Conservation (phyloP, 2,329 filamentous ascomycete species). For the Alternaria hordeiaustralica region DNA sequence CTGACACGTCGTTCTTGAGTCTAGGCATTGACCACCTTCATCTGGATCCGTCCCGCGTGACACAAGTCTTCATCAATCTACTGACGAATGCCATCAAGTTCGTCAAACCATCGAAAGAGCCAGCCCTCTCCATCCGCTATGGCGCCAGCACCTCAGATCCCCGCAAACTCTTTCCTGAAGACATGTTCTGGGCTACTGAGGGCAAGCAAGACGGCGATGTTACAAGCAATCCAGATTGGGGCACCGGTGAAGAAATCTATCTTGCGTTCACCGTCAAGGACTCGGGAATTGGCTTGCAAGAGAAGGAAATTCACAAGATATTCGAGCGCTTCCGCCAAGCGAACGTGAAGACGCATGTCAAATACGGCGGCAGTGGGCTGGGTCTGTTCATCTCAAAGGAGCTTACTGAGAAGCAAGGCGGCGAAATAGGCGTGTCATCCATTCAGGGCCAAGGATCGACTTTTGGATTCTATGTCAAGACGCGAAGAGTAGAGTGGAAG, state of each 20-base stretch:
- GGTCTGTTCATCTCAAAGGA: constrained; percentile 56
- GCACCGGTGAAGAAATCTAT: constrained; percentile 48
- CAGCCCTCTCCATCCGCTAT: constrained; percentile 48
- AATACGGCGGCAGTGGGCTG: constrained; percentile 54
- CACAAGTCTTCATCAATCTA: constrained; percentile 81
- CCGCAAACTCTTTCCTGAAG: constrained; percentile 30
- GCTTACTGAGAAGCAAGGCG: constrained; percentile 54
- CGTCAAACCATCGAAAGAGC: constrained; percentile 45
- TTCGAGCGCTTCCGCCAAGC: constrained; percentile 48
- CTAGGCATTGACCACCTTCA: constrained; percentile 49
- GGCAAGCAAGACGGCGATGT: constrained; percentile 29
- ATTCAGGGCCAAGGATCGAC: constrained; percentile 47
- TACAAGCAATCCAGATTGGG: constrained; percentile 44
- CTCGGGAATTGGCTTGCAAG: constrained; percentile 50
- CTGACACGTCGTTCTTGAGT: constrained; percentile 47
- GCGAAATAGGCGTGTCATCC: constrained; percentile 55
- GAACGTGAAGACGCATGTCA: constrained; percentile 46
- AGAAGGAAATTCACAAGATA: constrained; percentile 49
- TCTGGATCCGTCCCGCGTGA: constrained; percentile 52
- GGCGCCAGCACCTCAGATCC: constrained; percentile 40
- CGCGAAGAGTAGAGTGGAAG: constrained; percentile 29
- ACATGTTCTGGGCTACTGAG: constrained; percentile 42
- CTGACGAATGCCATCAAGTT: constrained; percentile 62
- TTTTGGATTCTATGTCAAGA: constrained; percentile 55
- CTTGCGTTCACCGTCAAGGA: constrained; percentile 49